Conservation (phyloP, 129 eudicot genomes). For the Gnaphalium uliginosum region DNA sequence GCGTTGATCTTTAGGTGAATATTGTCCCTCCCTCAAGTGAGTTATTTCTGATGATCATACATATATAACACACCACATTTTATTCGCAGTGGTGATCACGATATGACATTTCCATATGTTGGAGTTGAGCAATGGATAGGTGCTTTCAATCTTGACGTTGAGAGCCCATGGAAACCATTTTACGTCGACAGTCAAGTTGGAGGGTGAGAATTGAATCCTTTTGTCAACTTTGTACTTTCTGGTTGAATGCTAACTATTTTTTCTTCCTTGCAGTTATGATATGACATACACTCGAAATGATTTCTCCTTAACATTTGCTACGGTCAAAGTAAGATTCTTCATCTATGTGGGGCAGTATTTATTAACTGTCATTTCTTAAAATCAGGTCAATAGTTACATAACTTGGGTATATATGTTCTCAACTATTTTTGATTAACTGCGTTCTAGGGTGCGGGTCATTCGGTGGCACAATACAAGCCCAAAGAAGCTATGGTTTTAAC, state of each 20-base stretch:
- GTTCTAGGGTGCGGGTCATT: conserved; percentile 43
- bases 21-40: not conserved
- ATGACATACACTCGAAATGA: conserved; percentile 27
- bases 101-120: conserved; percentile 21
- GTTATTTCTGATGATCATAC: not conserved
- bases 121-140: conserved; percentile 23
- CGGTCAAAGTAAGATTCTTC: conserved; percentile 33
- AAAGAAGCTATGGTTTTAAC: conserved; percentile 34
- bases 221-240: not conserved
- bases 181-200: conserved; percentile 16
- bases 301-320: conserved; percentile 34
- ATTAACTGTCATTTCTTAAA: too few relatives aligned
- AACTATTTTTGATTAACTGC: not conserved
- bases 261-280: conserved; percentile 20
- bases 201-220: conserved; percentile 13
- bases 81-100: conserved; percentile 23
- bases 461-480: conserved; percentile 41
- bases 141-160: not conserved
- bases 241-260: not conserved
- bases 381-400: not conserved
- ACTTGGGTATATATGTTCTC: not conserved
- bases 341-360: too few relatives aligned
- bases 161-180: conserved; percentile 12
- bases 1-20: conserved; percentile 39
- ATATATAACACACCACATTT: not conserved